Base-by-base conservation (phyloP, 805 yeast species). In the Wickerhamiella vanderwaltii region DNA sequence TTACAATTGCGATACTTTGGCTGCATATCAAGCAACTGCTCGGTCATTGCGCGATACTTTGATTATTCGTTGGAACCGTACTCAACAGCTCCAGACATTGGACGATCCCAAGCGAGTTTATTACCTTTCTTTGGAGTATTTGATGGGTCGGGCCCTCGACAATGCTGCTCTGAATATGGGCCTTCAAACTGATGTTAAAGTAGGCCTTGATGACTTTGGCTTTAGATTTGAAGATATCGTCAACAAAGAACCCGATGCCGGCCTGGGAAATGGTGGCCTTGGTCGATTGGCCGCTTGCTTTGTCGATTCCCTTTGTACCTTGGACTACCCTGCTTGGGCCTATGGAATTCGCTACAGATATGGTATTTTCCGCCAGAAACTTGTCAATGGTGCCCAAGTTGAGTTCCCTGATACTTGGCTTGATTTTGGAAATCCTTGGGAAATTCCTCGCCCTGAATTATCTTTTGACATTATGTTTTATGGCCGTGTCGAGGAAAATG, bases 371-470 rank as follows among this genome's bases (percentile, higher is more conserved):
- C 74, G 85, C 51, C 96, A 86, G 64, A 77, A 76, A 59, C 84
- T 86, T 55, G 71, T 84, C 51, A 83, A 87, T 56, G 96, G 95
- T 9, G 83, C 82, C 63, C 96, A 86, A 64, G 93, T 87, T 29
- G 96, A 86, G 63, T 71, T 84, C 25, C 96, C 96, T 9, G 96
- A 86, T 59, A 83, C 86, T 60, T 86, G 96, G 96, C 70, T 86
- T 51, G 79, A 79, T 52, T 79, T 72, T 58, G 75, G 85, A 49
- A 83, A 85, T 55, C 94, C 96, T 15, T 86, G 96, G 96, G 95
- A 86, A 61, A 78, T 87, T 49, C 80, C 81, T 51, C 72, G 96
- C 55, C 64, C 69, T 46, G 96, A 86, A 61, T 82, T 86, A 50
- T 86, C 80, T 57, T 77, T 84, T 46, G 95, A 94, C 11, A 79